These are phyloP conservation scores for Spencermartinsiella ligniputridi DNA, from an alignment of 1,139 yeast genomes.

Conservation along the genomic window DNA sequence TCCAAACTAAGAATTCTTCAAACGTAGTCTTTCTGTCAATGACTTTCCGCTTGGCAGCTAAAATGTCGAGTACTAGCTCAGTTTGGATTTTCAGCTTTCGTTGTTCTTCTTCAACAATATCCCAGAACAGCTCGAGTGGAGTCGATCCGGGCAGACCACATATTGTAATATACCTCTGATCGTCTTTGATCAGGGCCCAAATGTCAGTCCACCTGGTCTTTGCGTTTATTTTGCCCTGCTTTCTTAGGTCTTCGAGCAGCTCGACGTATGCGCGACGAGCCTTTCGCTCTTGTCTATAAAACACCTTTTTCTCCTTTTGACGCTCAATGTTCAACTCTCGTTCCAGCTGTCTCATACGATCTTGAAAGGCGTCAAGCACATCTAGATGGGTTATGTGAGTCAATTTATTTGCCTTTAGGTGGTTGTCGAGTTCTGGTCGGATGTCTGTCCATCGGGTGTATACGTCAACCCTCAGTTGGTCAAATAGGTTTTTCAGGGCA, in stretches of 20 bases:
- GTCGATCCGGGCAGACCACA: constrained; percentile 80
- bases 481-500: constrained; percentile 23
- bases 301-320: constrained; percentile 40
- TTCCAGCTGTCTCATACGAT: constrained; percentile 45
- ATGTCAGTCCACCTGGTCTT: constrained; percentile 59
- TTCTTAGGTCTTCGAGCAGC: constrained; percentile 40
- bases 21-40: constrained; percentile 21
- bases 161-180: constrained; percentile 54
- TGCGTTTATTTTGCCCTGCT: constrained; percentile 45
- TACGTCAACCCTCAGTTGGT: constrained; percentile 34
- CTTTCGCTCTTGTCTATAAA: constrained; percentile 50
- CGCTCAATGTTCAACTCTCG: constrained; percentile 35
- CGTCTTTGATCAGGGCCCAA: constrained; percentile 49
- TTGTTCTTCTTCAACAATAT: constrained; percentile 60
- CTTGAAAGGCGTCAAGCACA: constrained; percentile 50
- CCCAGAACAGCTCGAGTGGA: constrained; percentile 76
- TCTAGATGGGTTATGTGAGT: constrained; percentile 52
- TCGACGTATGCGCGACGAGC: constrained; percentile 58
- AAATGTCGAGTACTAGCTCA: constrained; percentile 52
- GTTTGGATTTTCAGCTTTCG: constrained; percentile 54
- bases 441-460: constrained; percentile 45
- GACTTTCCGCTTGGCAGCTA: constrained; percentile 36
- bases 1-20: constrained; percentile 24
- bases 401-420: constrained; percentile 57
- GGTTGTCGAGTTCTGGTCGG: constrained; percentile 39